These are phyloP conservation scores for Aureobasidium sp. DNA, from an alignment of 2,329 filamentous ascomycete genomes.

Conservation along the genomic window DNA sequence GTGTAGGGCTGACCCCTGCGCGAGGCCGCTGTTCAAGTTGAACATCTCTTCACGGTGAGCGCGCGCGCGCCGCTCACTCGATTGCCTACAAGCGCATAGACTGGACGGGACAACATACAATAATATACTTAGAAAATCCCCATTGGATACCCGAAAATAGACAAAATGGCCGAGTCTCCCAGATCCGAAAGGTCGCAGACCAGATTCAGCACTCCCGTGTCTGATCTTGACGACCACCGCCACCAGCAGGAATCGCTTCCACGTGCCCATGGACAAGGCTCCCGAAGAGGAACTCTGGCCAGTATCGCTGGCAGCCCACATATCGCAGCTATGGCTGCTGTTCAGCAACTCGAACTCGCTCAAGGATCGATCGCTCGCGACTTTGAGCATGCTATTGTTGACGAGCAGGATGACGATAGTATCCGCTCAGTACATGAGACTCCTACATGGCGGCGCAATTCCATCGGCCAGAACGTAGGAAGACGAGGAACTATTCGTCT, in stretches of 20 bases:
- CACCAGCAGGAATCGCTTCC: slow-evolving; percentile 69
- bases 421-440: slow-evolving; percentile 40
- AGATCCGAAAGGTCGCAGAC: slow-evolving; percentile 73
- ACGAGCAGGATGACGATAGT: slow-evolving; percentile 73
- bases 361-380: slow-evolving; percentile 67
- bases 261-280: slow-evolving; percentile 50
- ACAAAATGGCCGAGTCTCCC: slow-evolving; percentile 59
- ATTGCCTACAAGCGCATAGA: slow-evolving; percentile 7
- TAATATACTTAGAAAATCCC: neutral
- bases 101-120: neutral
- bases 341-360: slow-evolving; percentile 43
- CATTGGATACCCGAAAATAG: slow-evolving; percentile 29
- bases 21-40: slow-evolving; percentile 57
- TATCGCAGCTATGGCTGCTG: slow-evolving; percentile 48
- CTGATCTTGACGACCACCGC: slow-evolving; percentile 90
- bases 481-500: slow-evolving; percentile 48
- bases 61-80: slow-evolving; percentile 59
- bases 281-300: slow-evolving; percentile 77
- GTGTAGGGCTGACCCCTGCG: slow-evolving; percentile 53
- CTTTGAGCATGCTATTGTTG: slow-evolving; percentile 86
- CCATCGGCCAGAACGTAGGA: slow-evolving; percentile 38
- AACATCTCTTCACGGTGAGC: slow-evolving; percentile 56
- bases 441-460: slow-evolving; percentile 43
- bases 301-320: slow-evolving; percentile 61
- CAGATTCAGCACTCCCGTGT: slow-evolving; percentile 78